Evolutionary conservation across 371 early-diverging fungal species (phyloP).

Genomic region (Thermomucor indicae-seudaticae): DNA sequence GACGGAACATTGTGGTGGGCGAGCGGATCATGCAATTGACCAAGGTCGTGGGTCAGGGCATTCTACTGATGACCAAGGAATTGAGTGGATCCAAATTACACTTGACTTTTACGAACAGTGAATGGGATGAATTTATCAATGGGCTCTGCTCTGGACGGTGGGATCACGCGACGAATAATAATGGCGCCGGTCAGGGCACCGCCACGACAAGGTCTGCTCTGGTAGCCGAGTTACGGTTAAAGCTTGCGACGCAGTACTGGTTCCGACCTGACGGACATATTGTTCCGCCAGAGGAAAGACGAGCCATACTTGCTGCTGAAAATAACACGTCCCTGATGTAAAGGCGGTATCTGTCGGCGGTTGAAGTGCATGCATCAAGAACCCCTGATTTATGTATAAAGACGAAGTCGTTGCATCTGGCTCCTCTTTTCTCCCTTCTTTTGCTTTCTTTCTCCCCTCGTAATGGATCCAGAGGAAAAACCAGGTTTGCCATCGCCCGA

Average conservation of each 20-base stretch:
- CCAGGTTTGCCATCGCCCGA: background rate
- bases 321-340: background rate
- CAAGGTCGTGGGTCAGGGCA: slow-evolving; percentile 38
- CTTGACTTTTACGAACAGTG: slow-evolving; percentile 45
- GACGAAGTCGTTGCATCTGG: too few relatives aligned
- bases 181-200: slow-evolving; percentile 15
- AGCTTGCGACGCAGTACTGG: slow-evolving; percentile 3
- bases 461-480: background rate
- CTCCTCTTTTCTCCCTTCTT: background rate
- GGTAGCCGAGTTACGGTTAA: slow-evolving; percentile 1
- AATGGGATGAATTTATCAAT: slow-evolving; percentile 44
- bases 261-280: slow-evolving; percentile 5
- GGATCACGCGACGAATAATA: slow-evolving; percentile 35
- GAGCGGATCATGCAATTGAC: slow-evolving; percentile 44
- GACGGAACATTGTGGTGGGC: slow-evolving; percentile 45
- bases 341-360: too few relatives aligned
- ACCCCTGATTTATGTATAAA: too few relatives aligned
- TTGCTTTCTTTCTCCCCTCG: slow-evolving; percentile 1
- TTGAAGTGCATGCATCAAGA: too few relatives aligned
- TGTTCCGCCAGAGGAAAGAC: slow-evolving; percentile 4
- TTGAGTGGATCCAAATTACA: slow-evolving; percentile 45
- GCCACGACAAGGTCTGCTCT: background rate
- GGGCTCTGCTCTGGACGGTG: slow-evolving; percentile 31
- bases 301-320: background rate
- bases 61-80: slow-evolving; percentile 46